phyloP scores from a whole-genome alignment of 805 yeast genomes.

The Ogataea ramenticola region DNA sequence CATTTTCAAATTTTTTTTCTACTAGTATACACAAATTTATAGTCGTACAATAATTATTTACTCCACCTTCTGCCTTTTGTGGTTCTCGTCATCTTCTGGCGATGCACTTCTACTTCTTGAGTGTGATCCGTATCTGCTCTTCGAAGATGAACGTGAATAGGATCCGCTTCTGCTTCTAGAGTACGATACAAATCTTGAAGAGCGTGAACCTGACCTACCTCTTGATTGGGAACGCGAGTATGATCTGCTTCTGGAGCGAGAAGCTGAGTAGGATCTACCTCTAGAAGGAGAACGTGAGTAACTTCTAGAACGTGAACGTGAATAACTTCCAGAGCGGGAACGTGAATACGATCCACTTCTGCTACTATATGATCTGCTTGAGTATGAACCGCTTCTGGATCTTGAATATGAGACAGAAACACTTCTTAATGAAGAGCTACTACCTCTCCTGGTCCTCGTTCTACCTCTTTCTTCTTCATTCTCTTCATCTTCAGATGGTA shows the following conservation, averaged over 20 bases:
- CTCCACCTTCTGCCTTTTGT: too few relatives aligned
- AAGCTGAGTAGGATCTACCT: constrained; percentile 14
- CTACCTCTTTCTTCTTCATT: constrained; percentile 8
- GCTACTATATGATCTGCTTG: not conserved
- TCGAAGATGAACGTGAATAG: too few relatives aligned
- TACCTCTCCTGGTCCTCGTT: not conserved
- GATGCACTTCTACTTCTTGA: too few relatives aligned
- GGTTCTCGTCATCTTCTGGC: too few relatives aligned
- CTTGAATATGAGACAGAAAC: constrained; percentile 6
- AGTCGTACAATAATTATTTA: too few relatives aligned
- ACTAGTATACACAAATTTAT: too few relatives aligned
- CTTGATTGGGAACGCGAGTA: constrained; percentile 11
- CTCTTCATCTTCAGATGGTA: constrained; percentile 17
- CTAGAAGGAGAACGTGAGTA: not conserved
- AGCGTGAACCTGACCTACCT: too few relatives aligned
- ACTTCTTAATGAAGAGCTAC: constrained; percentile 6
- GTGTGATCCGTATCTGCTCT: too few relatives aligned
- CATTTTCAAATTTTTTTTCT: too few relatives aligned
- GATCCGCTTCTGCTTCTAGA: constrained; percentile 4
- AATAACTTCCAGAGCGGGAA: not conserved
- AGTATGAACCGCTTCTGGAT: not conserved
- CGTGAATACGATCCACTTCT: not conserved
- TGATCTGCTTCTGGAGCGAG: constrained; percentile 8
- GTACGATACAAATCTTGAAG: too few relatives aligned
- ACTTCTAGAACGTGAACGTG: constrained; percentile 1